A percentile compares a stretch with the other conserved stretches of the same genome.
These are phyloP conservation scores for Fragilariopsis cylindrus DNA, from an alignment of 108 stramenopile genomes.

Conservation along the genomic window DNA sequence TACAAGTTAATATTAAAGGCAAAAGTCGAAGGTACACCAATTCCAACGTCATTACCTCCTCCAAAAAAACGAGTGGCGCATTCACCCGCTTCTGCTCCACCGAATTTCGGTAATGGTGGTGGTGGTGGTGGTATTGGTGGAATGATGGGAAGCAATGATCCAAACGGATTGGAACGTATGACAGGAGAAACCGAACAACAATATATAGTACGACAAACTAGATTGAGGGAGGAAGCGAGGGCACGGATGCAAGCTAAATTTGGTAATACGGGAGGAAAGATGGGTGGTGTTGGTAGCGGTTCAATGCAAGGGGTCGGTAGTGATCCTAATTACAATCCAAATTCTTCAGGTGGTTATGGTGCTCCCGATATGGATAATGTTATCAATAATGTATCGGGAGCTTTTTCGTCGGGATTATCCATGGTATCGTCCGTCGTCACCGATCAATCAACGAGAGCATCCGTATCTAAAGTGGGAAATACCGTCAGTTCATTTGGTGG, in stretches of 20 bases:
- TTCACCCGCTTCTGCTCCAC: slow-evolving; percentile 28
- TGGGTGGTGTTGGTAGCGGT: slow-evolving; percentile 60
- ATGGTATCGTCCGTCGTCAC: slow-evolving; percentile 37
- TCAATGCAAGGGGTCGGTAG: slow-evolving; percentile 81
- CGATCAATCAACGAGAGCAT: slow-evolving; percentile 43
- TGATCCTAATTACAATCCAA: slow-evolving; percentile 74
- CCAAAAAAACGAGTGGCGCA: slow-evolving; percentile 13
- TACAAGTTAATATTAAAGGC: slow-evolving; percentile 87
- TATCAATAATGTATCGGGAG: slow-evolving; percentile 46
- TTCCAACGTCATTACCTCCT: slow-evolving; percentile 70
- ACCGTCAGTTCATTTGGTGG: slow-evolving; percentile 45
- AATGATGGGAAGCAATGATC: slow-evolving; percentile 40
- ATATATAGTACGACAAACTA: slow-evolving; percentile 90
- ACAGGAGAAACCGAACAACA: slow-evolving; percentile 87
- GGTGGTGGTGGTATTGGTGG: slow-evolving; percentile 16
- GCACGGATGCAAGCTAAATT: slow-evolving; percentile 88
- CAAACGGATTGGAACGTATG: slow-evolving; percentile 91
- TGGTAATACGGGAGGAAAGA: slow-evolving; percentile 55
- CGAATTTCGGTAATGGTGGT: slow-evolving; percentile 18
- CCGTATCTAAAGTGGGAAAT: slow-evolving; percentile 27
- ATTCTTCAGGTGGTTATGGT: slow-evolving; percentile 32
- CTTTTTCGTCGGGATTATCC: slow-evolving; percentile 52
- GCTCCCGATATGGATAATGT: slow-evolving; percentile 49
- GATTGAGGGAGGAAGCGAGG: slow-evolving; percentile 82
- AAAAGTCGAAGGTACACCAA: slow-evolving; percentile 74